phyloP scores from a whole-genome alignment of 2,329 filamentous ascomycete species.

The Xylariaceae sp. region DNA sequence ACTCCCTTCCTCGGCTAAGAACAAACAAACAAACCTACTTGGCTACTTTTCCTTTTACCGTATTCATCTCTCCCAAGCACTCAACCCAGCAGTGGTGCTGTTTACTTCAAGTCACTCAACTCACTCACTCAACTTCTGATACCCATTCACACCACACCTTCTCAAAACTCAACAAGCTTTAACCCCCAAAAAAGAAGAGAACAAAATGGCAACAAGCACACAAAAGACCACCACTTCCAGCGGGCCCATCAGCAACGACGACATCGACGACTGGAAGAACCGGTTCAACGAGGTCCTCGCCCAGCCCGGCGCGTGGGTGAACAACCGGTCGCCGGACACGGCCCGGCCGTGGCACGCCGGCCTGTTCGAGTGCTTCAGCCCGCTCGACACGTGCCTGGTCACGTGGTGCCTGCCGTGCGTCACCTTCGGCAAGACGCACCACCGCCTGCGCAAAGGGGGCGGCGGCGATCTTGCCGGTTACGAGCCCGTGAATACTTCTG shows the following conservation, averaged over 20 bases:
- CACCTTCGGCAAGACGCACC: slow-evolving; percentile 43
- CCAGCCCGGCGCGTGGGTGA: slow-evolving; percentile 37
- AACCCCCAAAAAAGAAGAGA: neutral
- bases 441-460: slow-evolving; percentile 37
- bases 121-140: too few relatives aligned
- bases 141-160: neutral
- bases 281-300: slow-evolving; percentile 40
- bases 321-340: slow-evolving; percentile 35
- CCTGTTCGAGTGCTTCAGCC: slow-evolving; percentile 42
- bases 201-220: neutral
- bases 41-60: too few relatives aligned
- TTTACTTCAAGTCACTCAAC: too few relatives aligned
- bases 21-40: too few relatives aligned
- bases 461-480: slow-evolving; percentile 37
- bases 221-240: slow-evolving; percentile 13
- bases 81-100: too few relatives aligned
- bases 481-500: slow-evolving; percentile 42
- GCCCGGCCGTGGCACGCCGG: slow-evolving; percentile 35
- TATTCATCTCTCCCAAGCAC: too few relatives aligned
- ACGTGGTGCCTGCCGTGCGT: slow-evolving; percentile 43
- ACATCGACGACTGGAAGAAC: slow-evolving; percentile 40
- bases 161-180: neutral
- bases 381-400: slow-evolving; percentile 40
- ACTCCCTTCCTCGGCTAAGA: too few relatives aligned
- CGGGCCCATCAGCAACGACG: slow-evolving; percentile 38